These are phyloP conservation scores for Rhododendron simsii DNA, from an alignment of 148 eudicot species.

Conservation along the genomic window DNA sequence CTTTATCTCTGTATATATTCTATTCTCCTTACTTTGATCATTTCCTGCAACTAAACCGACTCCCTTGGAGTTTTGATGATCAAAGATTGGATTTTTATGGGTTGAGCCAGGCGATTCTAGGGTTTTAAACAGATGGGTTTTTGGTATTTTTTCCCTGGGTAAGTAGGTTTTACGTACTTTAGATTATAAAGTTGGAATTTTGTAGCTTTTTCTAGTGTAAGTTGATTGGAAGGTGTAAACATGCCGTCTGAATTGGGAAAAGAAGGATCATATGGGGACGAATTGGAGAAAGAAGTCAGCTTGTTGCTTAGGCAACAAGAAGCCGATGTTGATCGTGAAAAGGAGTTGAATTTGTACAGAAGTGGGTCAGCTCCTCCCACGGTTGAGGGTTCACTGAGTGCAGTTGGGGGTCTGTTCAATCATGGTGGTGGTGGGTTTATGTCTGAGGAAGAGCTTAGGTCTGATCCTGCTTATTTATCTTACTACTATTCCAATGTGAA, in stretches of 20 bases:
- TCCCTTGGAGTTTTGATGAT: slow-evolving; percentile 10
- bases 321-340: slow-evolving; percentile 64
- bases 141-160: slow-evolving; percentile 8
- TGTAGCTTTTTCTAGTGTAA: slow-evolving; percentile 12
- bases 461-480: slow-evolving; percentile 83
- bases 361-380: slow-evolving; percentile 99
- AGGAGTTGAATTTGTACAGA: slow-evolving; percentile 72
- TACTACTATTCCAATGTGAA: slow-evolving; percentile 88
- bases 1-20: not conserved
- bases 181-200: slow-evolving; percentile 21
- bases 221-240: slow-evolving; percentile 19
- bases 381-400: slow-evolving; percentile 87
- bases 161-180: slow-evolving; percentile 5
- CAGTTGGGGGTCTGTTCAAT: slow-evolving; percentile 68
- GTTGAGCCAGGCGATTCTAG: slow-evolving; percentile 5
- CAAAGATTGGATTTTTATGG: slow-evolving; percentile 24
- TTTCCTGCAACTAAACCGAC: not conserved
- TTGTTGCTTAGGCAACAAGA: slow-evolving; percentile 63
- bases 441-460: slow-evolving; percentile 93
- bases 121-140: slow-evolving; percentile 8
- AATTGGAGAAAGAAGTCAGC: slow-evolving; percentile 78
- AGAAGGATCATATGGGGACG: slow-evolving; percentile 81
- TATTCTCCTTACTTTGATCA: not conserved
- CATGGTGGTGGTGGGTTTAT: slow-evolving; percentile 23
- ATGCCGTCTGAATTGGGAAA: slow-evolving; percentile 49